Percentiles rank a stretch among this genome's conserved stretches.
Conservation (phyloP, 1,284 basidiomycete species). For the Blastosporella zonata region DNA sequence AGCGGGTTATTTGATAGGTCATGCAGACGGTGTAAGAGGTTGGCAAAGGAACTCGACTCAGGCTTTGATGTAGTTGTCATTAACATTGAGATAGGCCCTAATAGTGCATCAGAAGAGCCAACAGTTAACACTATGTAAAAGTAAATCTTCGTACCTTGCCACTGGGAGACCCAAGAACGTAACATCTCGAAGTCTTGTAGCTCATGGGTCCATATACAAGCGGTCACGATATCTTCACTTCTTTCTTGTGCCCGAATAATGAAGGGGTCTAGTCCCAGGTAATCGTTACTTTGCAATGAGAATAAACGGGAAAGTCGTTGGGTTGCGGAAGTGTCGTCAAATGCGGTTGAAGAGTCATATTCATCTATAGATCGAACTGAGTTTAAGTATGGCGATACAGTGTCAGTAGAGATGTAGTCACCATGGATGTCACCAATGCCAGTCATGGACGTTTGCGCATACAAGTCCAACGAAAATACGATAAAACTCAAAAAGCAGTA, state of each 20-base stretch:
- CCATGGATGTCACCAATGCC: not conserved
- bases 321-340: conserved; percentile 21
- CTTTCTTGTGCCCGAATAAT: conserved; percentile 20
- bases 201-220: conserved; percentile 50
- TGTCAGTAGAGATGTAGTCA: not conserved
- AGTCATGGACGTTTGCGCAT: conserved; percentile 22
- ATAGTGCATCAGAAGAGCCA: not conserved
- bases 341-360: conserved; percentile 18
- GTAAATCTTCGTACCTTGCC: conserved; percentile 41
- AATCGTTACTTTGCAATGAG: conserved; percentile 21
- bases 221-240: conserved; percentile 32
- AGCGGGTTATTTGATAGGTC: conserved; percentile 28
- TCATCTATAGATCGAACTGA: conserved; percentile 18
- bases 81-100: conserved; percentile 56
- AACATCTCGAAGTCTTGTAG: conserved; percentile 34
- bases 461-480: conserved; percentile 35
- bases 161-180: conserved; percentile 37
- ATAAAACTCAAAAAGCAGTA: conserved; percentile 42
- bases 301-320: conserved; percentile 28
- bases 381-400: not conserved
- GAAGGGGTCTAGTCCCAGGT: conserved; percentile 22
- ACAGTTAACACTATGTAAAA: not conserved
- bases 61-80: conserved; percentile 38
- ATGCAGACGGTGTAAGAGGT: conserved; percentile 27
- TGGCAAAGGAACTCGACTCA: conserved; percentile 28